Conservation (phyloP, 225 moss, liverwort and hornwort genomes). For the Rhytidiadelphus loreus region DNA sequence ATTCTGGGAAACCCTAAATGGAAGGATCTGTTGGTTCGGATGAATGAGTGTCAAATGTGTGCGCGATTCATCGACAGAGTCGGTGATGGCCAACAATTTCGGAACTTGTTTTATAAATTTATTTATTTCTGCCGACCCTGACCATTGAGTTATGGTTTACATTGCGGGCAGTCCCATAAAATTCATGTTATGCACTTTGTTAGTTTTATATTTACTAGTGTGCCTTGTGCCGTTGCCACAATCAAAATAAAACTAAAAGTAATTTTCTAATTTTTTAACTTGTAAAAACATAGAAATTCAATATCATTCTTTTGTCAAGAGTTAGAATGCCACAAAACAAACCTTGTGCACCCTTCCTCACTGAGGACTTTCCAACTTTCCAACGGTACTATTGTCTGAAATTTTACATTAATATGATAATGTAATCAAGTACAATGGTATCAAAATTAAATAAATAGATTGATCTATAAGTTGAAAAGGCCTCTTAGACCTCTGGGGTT, state of each 20-base stretch:
- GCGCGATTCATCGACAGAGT: background rate
- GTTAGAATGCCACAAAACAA: too few relatives aligned
- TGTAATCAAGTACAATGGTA: background rate
- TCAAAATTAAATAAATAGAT: background rate
- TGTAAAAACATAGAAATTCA: too few relatives aligned
- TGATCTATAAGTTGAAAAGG: background rate
- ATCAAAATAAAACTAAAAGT: too few relatives aligned
- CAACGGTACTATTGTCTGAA: fast-evolving
- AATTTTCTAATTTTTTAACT: too few relatives aligned
- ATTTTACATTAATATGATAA: background rate
- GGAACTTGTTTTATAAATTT: background rate
- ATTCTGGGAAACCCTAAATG: background rate
- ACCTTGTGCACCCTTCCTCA: too few relatives aligned
- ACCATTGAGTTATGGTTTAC: fast-evolving
- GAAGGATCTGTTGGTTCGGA: background rate
- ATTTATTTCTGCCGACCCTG: fast-evolving
- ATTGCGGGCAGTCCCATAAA: fast-evolving
- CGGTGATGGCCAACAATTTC: background rate
- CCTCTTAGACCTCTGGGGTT: background rate
- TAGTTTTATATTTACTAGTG: background rate
- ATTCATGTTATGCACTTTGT: background rate
- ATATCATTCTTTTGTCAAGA: too few relatives aligned
- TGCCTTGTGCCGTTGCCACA: too few relatives aligned
- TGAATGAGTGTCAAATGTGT: background rate
- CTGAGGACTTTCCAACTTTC: too few relatives aligned